Evolutionary conservation across 108 stramenopile genomes (phyloP), one percentile per base, ranked within the genome.

Genomic region (Tribonema minus): DNA sequence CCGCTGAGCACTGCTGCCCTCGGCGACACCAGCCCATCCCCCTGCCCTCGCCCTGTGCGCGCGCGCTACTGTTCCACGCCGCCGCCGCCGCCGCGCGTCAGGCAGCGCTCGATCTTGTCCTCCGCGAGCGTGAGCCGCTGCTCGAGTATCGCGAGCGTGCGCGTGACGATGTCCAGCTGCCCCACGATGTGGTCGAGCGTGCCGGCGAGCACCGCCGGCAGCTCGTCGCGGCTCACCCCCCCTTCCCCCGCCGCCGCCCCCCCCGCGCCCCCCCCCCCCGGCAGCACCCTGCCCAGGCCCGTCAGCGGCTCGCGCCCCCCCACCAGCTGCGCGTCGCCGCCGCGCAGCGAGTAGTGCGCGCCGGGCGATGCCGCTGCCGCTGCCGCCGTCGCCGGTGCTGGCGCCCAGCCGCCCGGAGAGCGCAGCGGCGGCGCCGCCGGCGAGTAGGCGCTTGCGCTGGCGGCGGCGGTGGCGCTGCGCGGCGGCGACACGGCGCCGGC

Each of bases 181-280:
- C 84, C 84, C n/a, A 85, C 84, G 41, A 85, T 82, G 39, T 85
- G 84, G 54, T 85, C 81, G 26, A 85, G 77, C n/a, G 84, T 82
- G n/a, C 70, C 70, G 4, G 70, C 81, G 67, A 85, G 34, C 15
- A 70, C 81, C 61, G 76, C 84, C 20, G 84, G 84, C 58, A 84
- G 62, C 26, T 40, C 41, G 2, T 40, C 80, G 25, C 72, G 63
- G 65, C 61, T 37, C 32, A 82, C 34, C 37, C 36, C 41, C 38
- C 31, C 33, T 46, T 3, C 33, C 58, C 29, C 33, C 39, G 39
- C 31, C 54, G 3, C 54, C 28, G 27, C 40, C 29, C 39, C 40
- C 29, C 29, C 61, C 4, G 9, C 28, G 61, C 61, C 61, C 58
- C 58, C 12, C 38, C 7, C 28, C 38, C 7, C 37, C 38, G 67